Evolutionary conservation across 371 early-diverging fungal species (phyloP).

Genomic region (Mucor circinelloides): DNA sequence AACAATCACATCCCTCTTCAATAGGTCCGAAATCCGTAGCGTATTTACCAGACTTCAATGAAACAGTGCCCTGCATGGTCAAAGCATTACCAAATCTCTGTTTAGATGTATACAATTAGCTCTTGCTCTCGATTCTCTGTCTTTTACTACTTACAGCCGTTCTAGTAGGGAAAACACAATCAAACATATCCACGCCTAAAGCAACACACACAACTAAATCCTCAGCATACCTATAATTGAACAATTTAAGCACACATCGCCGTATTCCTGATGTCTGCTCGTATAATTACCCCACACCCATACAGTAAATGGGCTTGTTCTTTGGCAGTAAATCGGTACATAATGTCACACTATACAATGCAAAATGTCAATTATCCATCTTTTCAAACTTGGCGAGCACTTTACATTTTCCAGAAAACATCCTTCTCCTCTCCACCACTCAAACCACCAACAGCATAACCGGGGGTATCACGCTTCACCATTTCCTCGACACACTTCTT

Average conservation of each 20-base stretch:
- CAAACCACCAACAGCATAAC: conserved; percentile 95
- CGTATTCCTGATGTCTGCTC: neutral
- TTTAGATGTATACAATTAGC: neutral
- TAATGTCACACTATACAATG: conserved; percentile 58
- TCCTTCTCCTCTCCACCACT: conserved; percentile 97
- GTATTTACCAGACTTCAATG: conserved; percentile 66
- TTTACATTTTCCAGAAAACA: conserved; percentile 84
- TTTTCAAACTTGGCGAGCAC: neutral
- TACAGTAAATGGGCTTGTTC: conserved; percentile 92
- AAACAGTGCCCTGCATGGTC: conserved; percentile 77
- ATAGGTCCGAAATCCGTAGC: conserved; percentile 75
- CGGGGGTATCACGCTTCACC: conserved; percentile 86
- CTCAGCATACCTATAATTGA: conserved; percentile 82
- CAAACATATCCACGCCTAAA: conserved; percentile 96
- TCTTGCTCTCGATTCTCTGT: neutral
- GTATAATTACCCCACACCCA: conserved; percentile 90
- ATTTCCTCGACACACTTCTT: conserved; percentile 84
- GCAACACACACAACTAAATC: conserved; percentile 94
- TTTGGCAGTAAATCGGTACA: conserved; percentile 88
- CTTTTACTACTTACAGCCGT: conserved; percentile 74
- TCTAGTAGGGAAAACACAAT: conserved; percentile 97
- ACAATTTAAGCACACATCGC: no score
- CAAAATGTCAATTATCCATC: neutral
- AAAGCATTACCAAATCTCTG: conserved; percentile 93
- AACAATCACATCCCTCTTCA: conserved; percentile 85